Conservation (phyloP, 164 flowering plant species). For the Vitis labrusca region DNA sequence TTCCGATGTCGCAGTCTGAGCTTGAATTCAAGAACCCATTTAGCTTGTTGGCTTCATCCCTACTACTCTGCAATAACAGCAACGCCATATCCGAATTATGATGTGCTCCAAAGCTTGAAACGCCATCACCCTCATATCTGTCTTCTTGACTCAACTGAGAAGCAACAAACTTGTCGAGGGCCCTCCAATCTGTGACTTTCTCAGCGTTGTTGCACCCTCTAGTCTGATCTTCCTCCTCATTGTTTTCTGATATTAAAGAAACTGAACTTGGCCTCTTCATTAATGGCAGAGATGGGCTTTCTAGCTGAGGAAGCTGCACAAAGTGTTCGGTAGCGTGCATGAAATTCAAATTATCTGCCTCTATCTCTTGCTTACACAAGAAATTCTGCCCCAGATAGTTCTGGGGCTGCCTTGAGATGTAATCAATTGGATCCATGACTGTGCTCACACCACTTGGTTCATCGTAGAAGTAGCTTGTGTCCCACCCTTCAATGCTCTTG, state of each 20-base stretch:
- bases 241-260: constrained; percentile 35
- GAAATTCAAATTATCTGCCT: constrained; percentile 39
- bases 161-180: constrained; percentile 89
- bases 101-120: constrained; percentile 29
- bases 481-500: constrained; percentile 54
- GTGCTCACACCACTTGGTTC: constrained; percentile 55
- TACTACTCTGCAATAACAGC: constrained; percentile 42
- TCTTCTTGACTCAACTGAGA: constrained; percentile 89
- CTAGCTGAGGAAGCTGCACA: constrained; percentile 84
- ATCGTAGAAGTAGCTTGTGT: constrained; percentile 62
- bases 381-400: constrained; percentile 27
- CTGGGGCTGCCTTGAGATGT: constrained; percentile 39
- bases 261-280: constrained; percentile 54
- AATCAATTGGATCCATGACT: constrained; percentile 47
- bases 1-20: constrained; percentile 57
- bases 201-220: constrained; percentile 14
- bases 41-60: constrained; percentile 19
- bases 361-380: constrained; percentile 69
- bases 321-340: constrained; percentile 39
- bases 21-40: constrained; percentile 35
- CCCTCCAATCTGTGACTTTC: constrained; percentile 89
- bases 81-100: constrained; percentile 44
- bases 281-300: constrained; percentile 72
- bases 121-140: constrained; percentile 28
- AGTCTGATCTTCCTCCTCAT: constrained; percentile 22